Evolutionary conservation across 345 rosid genomes (phyloP), one percentile per base, ranked within the genome.

Genomic region (Erysimum cheiranthoides): DNA sequence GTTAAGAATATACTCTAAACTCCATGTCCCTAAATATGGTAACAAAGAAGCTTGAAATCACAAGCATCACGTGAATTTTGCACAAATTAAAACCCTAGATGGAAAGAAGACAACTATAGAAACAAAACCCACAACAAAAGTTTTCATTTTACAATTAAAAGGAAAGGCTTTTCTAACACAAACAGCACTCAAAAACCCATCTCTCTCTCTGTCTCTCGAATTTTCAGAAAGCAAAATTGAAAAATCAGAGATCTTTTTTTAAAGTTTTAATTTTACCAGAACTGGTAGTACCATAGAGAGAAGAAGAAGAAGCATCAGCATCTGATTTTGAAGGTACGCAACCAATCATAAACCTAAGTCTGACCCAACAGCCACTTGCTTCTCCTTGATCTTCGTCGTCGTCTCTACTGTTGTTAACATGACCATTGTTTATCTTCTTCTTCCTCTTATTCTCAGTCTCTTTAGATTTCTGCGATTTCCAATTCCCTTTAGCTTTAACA

Each of bases 271-370:
- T 21, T 75, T 83, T 89, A 75, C 75, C 88, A 57, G 85, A 82
- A 28, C 83, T 74, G 45, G 81, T 83, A 74, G 85, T 80, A 61
- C 85, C 90, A 78, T 82, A 84, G 66, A 76, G 70, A 62, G 80
- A 70, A 28, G 80, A 75, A 39, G 79, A 77, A 69, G 96, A 86
- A 80, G 80, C 88, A 83, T 88, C 96, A 73, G 86, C 84, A 66
- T 88, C 87, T 83, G 96, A 85, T 88, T 90, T 88, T 31, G 96
- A 84, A 86, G 89, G 84, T 70, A 88, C 66, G 75, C 93, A 86
- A 81, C 86, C 81, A 66, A 86, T 74, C 40, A 86, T 81, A 60
- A 86, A 83, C 82, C 90, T 79, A 36, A 85, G 72, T 75, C 80
- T 87, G 71, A 84, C 78, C 93, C 96, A 90, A 78, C 96, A 90